Conservation (phyloP, 1,284 basidiomycete species). For the Leccinum fuscescens region DNA sequence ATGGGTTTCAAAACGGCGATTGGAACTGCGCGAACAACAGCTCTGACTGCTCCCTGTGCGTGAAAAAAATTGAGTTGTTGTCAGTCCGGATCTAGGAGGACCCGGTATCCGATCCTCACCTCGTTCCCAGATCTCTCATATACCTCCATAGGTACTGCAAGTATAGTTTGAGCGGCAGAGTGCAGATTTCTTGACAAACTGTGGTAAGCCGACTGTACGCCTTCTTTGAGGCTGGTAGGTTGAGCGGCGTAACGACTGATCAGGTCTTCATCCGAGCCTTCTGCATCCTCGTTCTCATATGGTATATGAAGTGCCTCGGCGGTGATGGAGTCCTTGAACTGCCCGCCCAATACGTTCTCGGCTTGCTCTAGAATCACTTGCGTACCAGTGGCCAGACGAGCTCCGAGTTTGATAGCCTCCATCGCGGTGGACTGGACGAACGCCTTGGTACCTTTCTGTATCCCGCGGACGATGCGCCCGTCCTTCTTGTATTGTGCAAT, state of each 20-base stretch:
- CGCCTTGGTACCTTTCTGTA: conserved; percentile 91
- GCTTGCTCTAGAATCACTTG: conserved; percentile 96
- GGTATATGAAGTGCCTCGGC: conserved; percentile 61
- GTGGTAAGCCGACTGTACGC: conserved; percentile 87
- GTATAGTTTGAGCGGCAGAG: conserved; percentile 95
- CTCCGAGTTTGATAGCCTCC: conserved; percentile 95
- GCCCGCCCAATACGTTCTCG: conserved; percentile 86
- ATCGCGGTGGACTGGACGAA: conserved; percentile 93
- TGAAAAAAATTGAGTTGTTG: neutral
- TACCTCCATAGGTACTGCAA: conserved; percentile 98
- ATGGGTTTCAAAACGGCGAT: conserved; percentile 95
- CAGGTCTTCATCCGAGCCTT: conserved; percentile 46
- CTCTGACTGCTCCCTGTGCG: conserved; percentile 79
- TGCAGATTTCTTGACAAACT: conserved; percentile 84
- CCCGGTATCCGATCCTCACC: conserved; percentile 44
- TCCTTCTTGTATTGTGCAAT: conserved; percentile 98
- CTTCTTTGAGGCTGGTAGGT: conserved; percentile 80
- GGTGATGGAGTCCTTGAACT: conserved; percentile 63
- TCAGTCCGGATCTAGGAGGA: neutral
- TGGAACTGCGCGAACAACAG: conserved; percentile 93
- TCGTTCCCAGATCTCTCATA: conserved; percentile 90
- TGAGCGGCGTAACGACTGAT: conserved; percentile 92
- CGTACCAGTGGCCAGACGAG: conserved; percentile 91
- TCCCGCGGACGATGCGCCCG: conserved; percentile 85
- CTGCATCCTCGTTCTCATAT: conserved; percentile 37